phyloP scores from a whole-genome alignment of 495 filamentous ascomycete species.

The Penicillium samsonianum region DNA sequence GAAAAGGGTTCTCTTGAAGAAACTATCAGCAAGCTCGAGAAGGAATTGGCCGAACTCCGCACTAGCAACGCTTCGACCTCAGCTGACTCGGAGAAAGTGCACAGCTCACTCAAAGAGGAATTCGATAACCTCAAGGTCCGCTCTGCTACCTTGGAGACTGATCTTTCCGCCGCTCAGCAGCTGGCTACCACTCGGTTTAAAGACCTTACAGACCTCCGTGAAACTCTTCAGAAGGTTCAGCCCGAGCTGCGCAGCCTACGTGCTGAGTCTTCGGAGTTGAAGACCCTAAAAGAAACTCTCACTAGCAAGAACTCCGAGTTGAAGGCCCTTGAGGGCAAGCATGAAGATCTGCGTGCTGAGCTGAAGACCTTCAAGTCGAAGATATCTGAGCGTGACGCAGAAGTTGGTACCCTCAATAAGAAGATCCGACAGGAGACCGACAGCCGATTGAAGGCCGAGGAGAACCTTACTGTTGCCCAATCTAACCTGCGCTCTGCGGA shows the following conservation, averaged over 20 bases:
- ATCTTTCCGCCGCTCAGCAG: conserved; percentile 82
- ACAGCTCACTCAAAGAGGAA: conserved; percentile 63
- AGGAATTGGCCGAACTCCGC: conserved; percentile 60
- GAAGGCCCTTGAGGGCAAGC: conserved; percentile 71
- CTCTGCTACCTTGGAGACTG: conserved; percentile 70
- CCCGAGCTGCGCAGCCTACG: conserved; percentile 78
- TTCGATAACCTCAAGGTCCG: conserved; percentile 74
- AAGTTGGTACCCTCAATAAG: conserved; percentile 74
- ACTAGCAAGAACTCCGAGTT: conserved; percentile 66
- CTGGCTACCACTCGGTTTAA: conserved; percentile 84
- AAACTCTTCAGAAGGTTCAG: conserved; percentile 79
- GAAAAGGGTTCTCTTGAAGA: conserved; percentile 62
- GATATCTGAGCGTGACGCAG: conserved; percentile 68
- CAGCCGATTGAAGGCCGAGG: conserved; percentile 71
- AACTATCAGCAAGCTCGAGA: conserved; percentile 65
- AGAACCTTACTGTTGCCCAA: conserved; percentile 65
- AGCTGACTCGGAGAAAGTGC: conserved; percentile 55
- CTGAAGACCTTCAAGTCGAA: conserved; percentile 66
- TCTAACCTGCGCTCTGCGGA: conserved; percentile 76
- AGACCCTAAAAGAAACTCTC: conserved; percentile 70
- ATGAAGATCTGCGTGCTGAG: conserved; percentile 78
- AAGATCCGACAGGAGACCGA: conserved; percentile 74
- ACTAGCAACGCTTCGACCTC: conserved; percentile 49
- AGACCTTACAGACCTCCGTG: conserved; percentile 75
- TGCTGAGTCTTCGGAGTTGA: conserved; percentile 72